Conservation (phyloP, 129 eudicot species). For the Lactuca sativa region DNA sequence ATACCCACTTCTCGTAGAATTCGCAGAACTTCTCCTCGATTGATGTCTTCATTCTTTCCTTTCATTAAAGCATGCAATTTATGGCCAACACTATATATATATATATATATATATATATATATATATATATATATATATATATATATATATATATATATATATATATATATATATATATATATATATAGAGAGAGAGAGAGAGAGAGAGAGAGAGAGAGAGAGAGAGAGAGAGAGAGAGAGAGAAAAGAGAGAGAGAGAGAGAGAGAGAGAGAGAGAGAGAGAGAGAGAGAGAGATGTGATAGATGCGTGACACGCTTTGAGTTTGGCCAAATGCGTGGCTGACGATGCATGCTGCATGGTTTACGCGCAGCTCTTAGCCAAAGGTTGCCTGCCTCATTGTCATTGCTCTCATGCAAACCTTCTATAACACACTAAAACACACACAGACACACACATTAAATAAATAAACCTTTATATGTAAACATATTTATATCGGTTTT, state of each 20-base stretch:
- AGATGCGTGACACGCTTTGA: constrained; percentile 42
- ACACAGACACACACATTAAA: background rate
- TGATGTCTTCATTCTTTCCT: constrained; percentile 24
- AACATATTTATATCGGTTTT: no score
- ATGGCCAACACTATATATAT: background rate
- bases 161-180: constrained; percentile 8
- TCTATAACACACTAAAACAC: background rate
- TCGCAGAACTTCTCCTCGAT: constrained; percentile 50
- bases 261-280: constrained; percentile 21
- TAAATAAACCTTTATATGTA: no score
- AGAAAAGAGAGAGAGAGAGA: background rate
- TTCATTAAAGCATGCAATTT: background rate
- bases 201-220: constrained; percentile 11
- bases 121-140: background rate
- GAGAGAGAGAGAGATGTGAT: background rate
- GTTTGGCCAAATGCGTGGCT: constrained; percentile 49
- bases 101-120: constrained; percentile 3
- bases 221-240: constrained; percentile 20
- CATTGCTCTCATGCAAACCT: constrained; percentile 26
- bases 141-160: background rate
- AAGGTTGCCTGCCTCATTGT: constrained; percentile 24
- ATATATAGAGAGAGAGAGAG: constrained; percentile 7
- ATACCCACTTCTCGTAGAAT: constrained; percentile 61
- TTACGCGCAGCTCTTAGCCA: constrained; percentile 35
- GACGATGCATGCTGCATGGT: constrained; percentile 44